phyloP scores from a whole-genome alignment of 1,139 yeast species.

The Suhomyces coccinellae region DNA sequence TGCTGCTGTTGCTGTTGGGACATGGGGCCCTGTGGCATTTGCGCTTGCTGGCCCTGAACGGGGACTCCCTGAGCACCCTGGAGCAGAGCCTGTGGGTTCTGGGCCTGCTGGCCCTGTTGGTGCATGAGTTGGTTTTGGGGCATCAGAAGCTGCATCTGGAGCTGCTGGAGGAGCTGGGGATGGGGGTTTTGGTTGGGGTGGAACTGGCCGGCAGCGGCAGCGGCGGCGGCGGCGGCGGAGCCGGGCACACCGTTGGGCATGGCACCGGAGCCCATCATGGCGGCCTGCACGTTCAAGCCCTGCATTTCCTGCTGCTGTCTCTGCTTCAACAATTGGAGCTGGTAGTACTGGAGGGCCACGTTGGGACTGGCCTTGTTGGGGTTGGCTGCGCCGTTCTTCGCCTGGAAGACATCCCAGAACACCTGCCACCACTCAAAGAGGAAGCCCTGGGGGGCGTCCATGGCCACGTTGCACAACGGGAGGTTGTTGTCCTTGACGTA shows the following conservation, averaged over 20 bases:
- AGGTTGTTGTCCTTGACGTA: slow-evolving; percentile 41
- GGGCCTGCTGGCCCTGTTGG: slow-evolving; percentile 14
- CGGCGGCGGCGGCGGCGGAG: not conserved
- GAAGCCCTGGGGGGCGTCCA: slow-evolving; percentile 87
- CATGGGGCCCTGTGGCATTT: slow-evolving; percentile 6
- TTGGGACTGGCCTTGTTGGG: slow-evolving; percentile 46
- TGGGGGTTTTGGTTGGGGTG: slow-evolving; percentile 12
- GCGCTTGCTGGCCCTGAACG: slow-evolving; percentile 12
- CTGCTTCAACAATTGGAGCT: slow-evolving; percentile 65
- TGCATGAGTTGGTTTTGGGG: slow-evolving; percentile 14
- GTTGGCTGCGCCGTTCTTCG: slow-evolving; percentile 44
- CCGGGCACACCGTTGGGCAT: slow-evolving; percentile 11
- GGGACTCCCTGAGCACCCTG: slow-evolving; percentile 10
- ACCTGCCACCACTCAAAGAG: slow-evolving; percentile 95
- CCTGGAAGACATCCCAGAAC: slow-evolving; percentile 92
- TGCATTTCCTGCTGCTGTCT: slow-evolving; percentile 56
- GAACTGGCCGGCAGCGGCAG: slow-evolving; percentile 7
- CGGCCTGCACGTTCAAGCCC: slow-evolving; percentile 36
- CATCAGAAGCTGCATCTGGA: slow-evolving; percentile 14
- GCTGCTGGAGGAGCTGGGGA: slow-evolving; percentile 15
- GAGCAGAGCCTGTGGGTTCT: slow-evolving; percentile 5
- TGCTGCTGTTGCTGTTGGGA: slow-evolving; percentile 4
- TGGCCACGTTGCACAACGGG: slow-evolving; percentile 52
- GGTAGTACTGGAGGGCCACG: slow-evolving; percentile 70
- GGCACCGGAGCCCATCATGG: slow-evolving; percentile 16